These are phyloP conservation scores for Rhodamnia rubescens DNA, from an alignment of 345 rosid genomes.

Conservation along the genomic window DNA sequence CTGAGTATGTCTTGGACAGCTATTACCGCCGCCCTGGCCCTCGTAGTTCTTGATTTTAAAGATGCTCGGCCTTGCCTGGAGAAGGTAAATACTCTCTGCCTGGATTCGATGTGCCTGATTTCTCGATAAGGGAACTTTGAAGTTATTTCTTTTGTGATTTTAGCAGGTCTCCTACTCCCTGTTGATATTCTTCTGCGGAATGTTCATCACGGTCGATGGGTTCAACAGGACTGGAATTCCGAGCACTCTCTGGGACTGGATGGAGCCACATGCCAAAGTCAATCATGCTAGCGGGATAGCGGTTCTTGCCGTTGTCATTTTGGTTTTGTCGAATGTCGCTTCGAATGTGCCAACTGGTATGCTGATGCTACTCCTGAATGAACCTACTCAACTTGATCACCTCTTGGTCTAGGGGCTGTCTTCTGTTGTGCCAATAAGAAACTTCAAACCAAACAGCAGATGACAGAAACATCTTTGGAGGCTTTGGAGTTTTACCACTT, in stretches of 20 bases:
- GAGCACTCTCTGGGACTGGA: constrained; percentile 50
- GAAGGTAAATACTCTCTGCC: constrained; percentile 37
- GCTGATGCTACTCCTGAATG: neutral
- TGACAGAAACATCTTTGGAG: neutral
- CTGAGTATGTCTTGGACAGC: constrained; percentile 91
- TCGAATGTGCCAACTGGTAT: constrained; percentile 91
- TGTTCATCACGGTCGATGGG: constrained; percentile 82
- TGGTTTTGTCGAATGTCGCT: constrained; percentile 60
- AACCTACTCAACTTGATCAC: neutral
- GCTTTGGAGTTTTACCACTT: neutral
- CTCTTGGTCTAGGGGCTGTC: neutral
- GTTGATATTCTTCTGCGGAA: constrained; percentile 78
- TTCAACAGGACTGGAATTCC: constrained; percentile 89
- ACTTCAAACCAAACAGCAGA: neutral
- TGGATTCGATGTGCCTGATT: constrained; percentile 2
- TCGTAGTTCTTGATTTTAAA: constrained; percentile 71
- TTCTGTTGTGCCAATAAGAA: neutral
- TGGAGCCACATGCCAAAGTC: constrained; percentile 67
- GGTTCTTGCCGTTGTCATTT: constrained; percentile 57
- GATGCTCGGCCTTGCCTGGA: constrained; percentile 80
- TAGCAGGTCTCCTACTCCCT: constrained; percentile 76
- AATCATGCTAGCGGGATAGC: constrained; percentile 32
- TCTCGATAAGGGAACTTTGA: neutral
- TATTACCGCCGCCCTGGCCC: constrained; percentile 70
- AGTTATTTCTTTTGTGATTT: neutral